Conservation (phyloP, 495 filamentous ascomycete genomes). For the Neurospora sp. region DNA sequence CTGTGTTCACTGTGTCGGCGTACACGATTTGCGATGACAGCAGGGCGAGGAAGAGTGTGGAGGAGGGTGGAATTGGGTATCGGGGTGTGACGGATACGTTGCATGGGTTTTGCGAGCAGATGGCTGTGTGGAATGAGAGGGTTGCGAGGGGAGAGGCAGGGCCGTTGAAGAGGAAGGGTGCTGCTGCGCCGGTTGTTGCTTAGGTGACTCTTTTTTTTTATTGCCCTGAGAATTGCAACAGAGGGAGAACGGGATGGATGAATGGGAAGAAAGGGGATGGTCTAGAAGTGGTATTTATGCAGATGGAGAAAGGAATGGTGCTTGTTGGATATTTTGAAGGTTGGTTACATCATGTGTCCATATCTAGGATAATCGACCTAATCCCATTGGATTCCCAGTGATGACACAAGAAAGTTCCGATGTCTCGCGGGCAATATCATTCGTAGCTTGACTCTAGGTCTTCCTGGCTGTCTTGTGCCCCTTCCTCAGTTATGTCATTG, state of each 20-base stretch:
- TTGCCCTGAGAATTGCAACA: not conserved
- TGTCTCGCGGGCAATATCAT: not conserved
- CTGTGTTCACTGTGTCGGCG: slow-evolving; percentile 33
- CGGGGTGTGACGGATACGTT: slow-evolving; percentile 31
- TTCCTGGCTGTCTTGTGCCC: not conserved
- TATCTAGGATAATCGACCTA: too few relatives aligned
- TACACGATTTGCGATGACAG: slow-evolving; percentile 39
- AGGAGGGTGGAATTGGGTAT: slow-evolving; percentile 46
- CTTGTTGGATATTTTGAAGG: not conserved
- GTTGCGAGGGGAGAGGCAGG: slow-evolving; percentile 1
- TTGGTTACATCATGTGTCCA: not conserved
- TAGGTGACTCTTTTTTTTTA: not conserved
- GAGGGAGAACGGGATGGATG: not conserved
- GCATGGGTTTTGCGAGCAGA: slow-evolving; percentile 42
- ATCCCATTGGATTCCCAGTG: not conserved
- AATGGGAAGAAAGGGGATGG: not conserved
- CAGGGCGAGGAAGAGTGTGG: slow-evolving; percentile 33
- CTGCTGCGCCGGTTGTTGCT: not conserved
- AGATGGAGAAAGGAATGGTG: not conserved
- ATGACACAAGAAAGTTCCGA: not conserved
- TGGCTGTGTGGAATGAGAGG: slow-evolving; percentile 38
- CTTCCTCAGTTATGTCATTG: not conserved
- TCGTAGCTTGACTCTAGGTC: not conserved
- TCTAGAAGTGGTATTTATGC: not conserved
- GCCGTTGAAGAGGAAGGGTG: not conserved